Conservation (phyloP, 2,329 filamentous ascomycete genomes). For the Paecilomyces fulvus region DNA sequence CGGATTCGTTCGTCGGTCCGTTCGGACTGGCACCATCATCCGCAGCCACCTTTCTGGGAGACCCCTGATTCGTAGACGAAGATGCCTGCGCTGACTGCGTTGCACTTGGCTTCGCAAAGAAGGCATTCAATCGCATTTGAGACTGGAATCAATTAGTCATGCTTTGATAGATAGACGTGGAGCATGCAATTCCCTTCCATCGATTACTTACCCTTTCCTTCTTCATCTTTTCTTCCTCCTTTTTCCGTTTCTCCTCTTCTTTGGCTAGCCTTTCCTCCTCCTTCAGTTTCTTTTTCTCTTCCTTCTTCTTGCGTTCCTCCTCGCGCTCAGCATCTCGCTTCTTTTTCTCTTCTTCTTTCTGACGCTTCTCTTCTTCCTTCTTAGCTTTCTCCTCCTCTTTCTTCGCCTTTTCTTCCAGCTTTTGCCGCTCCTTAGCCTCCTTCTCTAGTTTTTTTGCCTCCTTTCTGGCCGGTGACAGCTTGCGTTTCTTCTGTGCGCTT, state of each 20-base stretch:
- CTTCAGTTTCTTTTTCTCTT: conserved; percentile 38
- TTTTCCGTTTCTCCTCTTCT: conserved; percentile 40
- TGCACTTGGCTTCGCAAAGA: conserved; percentile 37
- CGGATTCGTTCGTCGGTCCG: conserved; percentile 10
- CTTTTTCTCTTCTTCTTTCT: conserved; percentile 41
- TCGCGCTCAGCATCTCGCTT: conserved; percentile 39
- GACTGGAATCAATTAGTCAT: conserved; percentile 29
- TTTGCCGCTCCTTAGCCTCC: conserved; percentile 23
- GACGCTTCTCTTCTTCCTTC: conserved; percentile 32
- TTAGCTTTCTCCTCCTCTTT: conserved; percentile 23
- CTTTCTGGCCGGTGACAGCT: conserved; percentile 22
- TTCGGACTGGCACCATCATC: conserved; percentile 5
- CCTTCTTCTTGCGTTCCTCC: conserved; percentile 35
- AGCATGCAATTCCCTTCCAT: neutral
- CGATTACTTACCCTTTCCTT: conserved; percentile 35
- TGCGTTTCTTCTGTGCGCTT: conserved; percentile 20
- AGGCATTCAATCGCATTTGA: conserved; percentile 44
- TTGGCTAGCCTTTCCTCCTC: conserved; percentile 28
- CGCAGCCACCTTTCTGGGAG: conserved; percentile 9
- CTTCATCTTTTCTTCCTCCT: conserved; percentile 40
- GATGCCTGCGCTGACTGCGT: conserved; percentile 15
- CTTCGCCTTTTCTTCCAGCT: conserved; percentile 24
- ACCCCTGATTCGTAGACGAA: conserved; percentile 10
- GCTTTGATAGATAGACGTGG: conserved; percentile 5
- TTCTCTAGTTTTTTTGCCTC: conserved; percentile 16